Evolutionary conservation across 345 rosid genomes (phyloP).

Genomic region (Rhodomyrtus tomentosa): DNA sequence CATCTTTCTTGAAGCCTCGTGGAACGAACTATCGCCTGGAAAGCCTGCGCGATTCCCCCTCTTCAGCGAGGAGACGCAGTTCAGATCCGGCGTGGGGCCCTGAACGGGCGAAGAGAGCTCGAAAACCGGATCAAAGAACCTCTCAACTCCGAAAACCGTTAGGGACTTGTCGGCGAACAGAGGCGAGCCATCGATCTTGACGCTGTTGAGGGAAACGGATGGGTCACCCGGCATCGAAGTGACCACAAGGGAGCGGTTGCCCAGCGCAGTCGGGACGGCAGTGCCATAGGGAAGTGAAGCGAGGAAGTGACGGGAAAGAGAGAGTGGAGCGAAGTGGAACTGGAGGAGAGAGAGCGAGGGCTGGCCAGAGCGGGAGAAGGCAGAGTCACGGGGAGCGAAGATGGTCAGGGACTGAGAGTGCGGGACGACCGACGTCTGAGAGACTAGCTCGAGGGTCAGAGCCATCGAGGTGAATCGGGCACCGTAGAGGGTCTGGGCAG

Average conservation of each 20-base stretch:
- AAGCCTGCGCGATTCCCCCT: not conserved
- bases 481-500: conserved; percentile 13
- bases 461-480: conserved; percentile 31
- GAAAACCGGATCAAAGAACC: conserved; percentile 20
- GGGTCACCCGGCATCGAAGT: conserved; percentile 7
- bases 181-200: conserved; percentile 14
- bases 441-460: conserved; percentile 23
- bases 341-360: conserved; percentile 31
- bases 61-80: not conserved
- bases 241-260: conserved; percentile 23
- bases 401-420: conserved; percentile 26
- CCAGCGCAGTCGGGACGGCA: conserved; percentile 22
- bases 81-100: not conserved
- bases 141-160: conserved; percentile 17
- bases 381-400: conserved; percentile 35
- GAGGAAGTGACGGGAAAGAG: conserved; percentile 19
- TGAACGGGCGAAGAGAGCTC: not conserved
- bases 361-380: conserved; percentile 31
- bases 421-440: conserved; percentile 7
- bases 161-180: conserved; percentile 25
- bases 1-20: conserved; percentile 9
- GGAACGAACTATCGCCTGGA: conserved; percentile 2
- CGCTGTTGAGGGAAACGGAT: conserved; percentile 16
- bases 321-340: conserved; percentile 28
- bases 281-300: conserved; percentile 18